Base-by-base conservation (phyloP, 106 monocot species). In the Phalaenopsis aphrodite region DNA sequence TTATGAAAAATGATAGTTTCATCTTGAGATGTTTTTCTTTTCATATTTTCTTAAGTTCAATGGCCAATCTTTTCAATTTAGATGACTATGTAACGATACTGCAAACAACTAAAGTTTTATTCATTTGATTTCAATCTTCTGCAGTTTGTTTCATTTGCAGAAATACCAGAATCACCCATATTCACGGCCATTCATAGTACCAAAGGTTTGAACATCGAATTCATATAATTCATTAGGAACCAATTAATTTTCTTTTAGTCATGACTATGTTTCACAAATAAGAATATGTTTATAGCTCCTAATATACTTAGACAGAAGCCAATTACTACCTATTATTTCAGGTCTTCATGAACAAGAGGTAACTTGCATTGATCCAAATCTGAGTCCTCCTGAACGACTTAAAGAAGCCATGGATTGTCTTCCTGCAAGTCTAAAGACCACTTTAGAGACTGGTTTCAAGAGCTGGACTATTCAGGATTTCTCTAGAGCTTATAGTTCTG, bases 391-490 rank as follows among this genome's bases (percentile, higher is more conserved):
- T 39, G 87, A 96, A 65, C 84, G 84, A 80, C 91, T 90, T 78
- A 74, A 72, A 12, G 88, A 93, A 49, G 93, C 86, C 5, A 77
- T 79, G 24, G 67, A 77, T 45, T 93, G 93, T 78, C 88, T 96
- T 38, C 88, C 90, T 43, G 21, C 61, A 47, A 38, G 5, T 66
- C 16, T 77, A 24, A 90, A 91, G 38, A 61, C 48, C 37, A 55
- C 75, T 7, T 2, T 76, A 17, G 8, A 1, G 16, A 65, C 75
- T 19, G 38, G 18, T 49, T 93, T 96, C 81, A 82, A 78, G 16
- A 83, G 93, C 10, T 86, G 93, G 93, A 91, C 89, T 10, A 84
- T 96, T 79, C 81, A 76, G 75, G 95, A 96, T 64, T 96, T 88
- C 68, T 82, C 84, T 6, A 88, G 81, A 69, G 91, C 95, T 56